These are phyloP conservation scores for Terfezia boudieri DNA, from an alignment of 495 filamentous ascomycete species.

Conservation along the genomic window DNA sequence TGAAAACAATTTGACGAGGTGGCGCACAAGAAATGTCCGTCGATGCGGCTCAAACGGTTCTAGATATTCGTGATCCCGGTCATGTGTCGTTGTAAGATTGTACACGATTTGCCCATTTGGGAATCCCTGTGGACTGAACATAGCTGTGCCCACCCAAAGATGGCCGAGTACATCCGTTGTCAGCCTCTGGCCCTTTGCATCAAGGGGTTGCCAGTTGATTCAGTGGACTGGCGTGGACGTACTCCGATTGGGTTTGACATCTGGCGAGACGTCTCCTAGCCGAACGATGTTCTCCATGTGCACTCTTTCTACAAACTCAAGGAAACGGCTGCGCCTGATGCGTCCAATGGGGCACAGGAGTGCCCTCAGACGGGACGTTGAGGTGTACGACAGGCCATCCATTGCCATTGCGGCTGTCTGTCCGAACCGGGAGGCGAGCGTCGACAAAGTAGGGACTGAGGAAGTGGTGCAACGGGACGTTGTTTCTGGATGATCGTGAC, in stretches of 20 bases:
- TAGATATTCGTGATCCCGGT: constrained; percentile 27
- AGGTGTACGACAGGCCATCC: constrained; percentile 67
- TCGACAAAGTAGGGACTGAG: too few relatives aligned
- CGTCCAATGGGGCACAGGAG: constrained; percentile 66
- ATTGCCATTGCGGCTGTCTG: constrained; percentile 40
- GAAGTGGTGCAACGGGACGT: too few relatives aligned
- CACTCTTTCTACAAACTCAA: constrained; percentile 53
- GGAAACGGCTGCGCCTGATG: constrained; percentile 63
- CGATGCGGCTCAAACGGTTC: constrained; percentile 17
- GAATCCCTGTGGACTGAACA: constrained; percentile 88
- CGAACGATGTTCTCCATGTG: constrained; percentile 62
- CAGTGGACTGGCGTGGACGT: constrained; percentile 6
- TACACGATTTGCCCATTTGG: constrained; percentile 76
- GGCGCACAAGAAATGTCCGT: constrained; percentile 11
- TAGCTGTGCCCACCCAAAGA: constrained; percentile 32
- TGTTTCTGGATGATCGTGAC: too few relatives aligned
- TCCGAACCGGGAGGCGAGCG: background rate
- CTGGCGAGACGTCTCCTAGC: constrained; percentile 75
- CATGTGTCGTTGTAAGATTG: constrained; percentile 60
- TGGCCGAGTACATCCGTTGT: background rate
- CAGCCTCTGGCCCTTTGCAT: background rate
- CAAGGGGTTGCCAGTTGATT: background rate
- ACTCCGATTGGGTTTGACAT: constrained; percentile 75
- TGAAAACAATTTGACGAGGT: background rate
- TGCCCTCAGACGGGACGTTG: constrained; percentile 68